phyloP scores from a whole-genome alignment of 371 early-diverging fungal genomes.

The Rhizomucor pusillus region DNA sequence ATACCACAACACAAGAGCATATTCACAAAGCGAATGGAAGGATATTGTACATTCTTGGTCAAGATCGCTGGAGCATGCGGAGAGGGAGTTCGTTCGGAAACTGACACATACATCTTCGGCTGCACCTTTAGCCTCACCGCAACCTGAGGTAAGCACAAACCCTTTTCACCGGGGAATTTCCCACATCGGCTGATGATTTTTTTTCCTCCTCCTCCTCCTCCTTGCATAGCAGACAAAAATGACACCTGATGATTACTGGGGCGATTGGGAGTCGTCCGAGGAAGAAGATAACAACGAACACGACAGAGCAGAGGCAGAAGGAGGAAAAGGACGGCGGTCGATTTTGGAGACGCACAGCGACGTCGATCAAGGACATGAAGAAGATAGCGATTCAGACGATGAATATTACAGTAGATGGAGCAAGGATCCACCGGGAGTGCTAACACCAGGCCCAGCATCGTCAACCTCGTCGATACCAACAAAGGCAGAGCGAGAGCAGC shows the following conservation, averaged over 20 bases:
- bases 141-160: slow-evolving; percentile 15
- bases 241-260: slow-evolving; percentile 49
- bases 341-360: neutral
- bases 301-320: slow-evolving; percentile 3
- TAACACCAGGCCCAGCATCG: slow-evolving; percentile 33
- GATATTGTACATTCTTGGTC: slow-evolving; percentile 30
- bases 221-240: neutral
- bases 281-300: slow-evolving; percentile 13
- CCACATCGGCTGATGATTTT: neutral
- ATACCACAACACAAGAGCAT: slow-evolving; percentile 43
- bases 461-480: neutral
- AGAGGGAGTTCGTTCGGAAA: slow-evolving; percentile 31
- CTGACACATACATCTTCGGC: slow-evolving; percentile 21
- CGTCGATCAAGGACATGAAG: neutral
- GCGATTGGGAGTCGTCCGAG: slow-evolving; percentile 48
- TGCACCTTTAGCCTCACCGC: slow-evolving; percentile 8
- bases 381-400: slow-evolving; percentile 33
- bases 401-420: slow-evolving; percentile 45
- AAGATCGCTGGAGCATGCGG: slow-evolving; percentile 32
- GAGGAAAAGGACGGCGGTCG: slow-evolving; percentile 10
- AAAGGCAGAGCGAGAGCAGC: neutral
- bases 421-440: slow-evolving; percentile 34
- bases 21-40: slow-evolving; percentile 39
- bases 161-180: neutral
- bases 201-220: neutral